These are phyloP conservation scores for Pseudogymnoascus sp. DNA, from an alignment of 2,329 filamentous ascomycete species.

Conservation along the genomic window DNA sequence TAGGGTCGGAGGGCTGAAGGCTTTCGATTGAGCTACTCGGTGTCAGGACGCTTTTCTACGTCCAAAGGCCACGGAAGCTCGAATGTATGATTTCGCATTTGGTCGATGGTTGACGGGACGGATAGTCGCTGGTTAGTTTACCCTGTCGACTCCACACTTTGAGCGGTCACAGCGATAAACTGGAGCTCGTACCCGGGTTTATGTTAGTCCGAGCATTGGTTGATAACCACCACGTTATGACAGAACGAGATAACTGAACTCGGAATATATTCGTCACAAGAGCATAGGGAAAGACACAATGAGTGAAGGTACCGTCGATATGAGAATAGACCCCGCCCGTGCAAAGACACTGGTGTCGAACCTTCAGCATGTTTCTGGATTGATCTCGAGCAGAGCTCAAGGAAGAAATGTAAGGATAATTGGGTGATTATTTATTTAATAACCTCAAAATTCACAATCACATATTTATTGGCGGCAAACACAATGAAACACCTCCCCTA, in stretches of 20 bases:
- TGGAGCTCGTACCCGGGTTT: conserved; percentile 4
- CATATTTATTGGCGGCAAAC: conserved; percentile 10
- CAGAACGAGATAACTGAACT: neutral
- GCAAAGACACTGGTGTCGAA: conserved; percentile 57
- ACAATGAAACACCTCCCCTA: neutral
- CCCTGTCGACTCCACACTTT: conserved; percentile 6
- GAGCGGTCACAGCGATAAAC: neutral
- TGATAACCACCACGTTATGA: conserved; percentile 2
- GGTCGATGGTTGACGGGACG: conserved; percentile 6
- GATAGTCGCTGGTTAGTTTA: conserved; percentile 7
- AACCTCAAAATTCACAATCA: neutral
- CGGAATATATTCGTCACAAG: neutral
- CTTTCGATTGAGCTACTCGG: neutral
- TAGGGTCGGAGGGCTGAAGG: neutral
- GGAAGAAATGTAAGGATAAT: conserved; percentile 46
- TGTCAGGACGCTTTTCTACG: neutral
- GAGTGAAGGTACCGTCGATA: conserved; percentile 26
- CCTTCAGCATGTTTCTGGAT: conserved; percentile 51
- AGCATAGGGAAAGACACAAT: neutral
- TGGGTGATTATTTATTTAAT: conserved; percentile 15
- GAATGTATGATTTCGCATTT: neutral
- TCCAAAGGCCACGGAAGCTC: neutral
- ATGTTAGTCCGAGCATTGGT: neutral
- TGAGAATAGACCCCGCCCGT: conserved; percentile 56
- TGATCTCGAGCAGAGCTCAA: conserved; percentile 46